Evolutionary conservation across 805 yeast species (phyloP).

Genomic region (Candida hungchunana): DNA sequence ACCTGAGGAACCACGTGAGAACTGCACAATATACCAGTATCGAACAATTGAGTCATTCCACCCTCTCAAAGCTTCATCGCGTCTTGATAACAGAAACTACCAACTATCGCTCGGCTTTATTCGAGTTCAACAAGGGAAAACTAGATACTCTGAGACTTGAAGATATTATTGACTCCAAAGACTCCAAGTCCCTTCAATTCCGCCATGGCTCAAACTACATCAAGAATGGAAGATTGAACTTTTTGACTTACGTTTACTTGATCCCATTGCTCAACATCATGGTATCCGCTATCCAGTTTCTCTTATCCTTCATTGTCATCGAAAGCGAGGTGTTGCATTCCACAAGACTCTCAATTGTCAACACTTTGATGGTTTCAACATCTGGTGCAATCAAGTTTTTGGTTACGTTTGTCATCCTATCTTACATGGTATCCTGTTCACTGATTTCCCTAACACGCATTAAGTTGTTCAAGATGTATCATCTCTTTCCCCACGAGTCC

Average conservation of each 20-base stretch:
- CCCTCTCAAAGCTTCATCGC: conserved; percentile 47
- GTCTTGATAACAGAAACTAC: conserved; percentile 49
- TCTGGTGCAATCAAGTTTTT: conserved; percentile 32
- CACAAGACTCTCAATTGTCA: conserved; percentile 58
- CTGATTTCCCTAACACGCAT: conserved; percentile 62
- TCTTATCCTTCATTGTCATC: conserved; percentile 50
- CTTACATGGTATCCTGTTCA: conserved; percentile 68
- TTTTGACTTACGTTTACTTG: conserved; percentile 36
- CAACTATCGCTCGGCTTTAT: conserved; percentile 48
- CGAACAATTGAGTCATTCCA: conserved; percentile 31
- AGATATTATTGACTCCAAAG: conserved; percentile 48
- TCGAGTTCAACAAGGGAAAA: conserved; percentile 52
- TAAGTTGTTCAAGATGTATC: conserved; percentile 71
- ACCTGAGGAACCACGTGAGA: conserved; percentile 23
- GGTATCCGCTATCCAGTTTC: conserved; percentile 38
- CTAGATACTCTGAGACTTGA: conserved; percentile 48
- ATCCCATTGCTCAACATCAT: conserved; percentile 44
- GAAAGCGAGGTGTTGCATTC: conserved; percentile 76
- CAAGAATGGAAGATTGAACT: conserved; percentile 40
- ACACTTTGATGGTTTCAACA: conserved; percentile 37
- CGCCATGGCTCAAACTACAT: conserved; percentile 26
- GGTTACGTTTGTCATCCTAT: conserved; percentile 39
- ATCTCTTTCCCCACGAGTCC: conserved; percentile 63
- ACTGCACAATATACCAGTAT: conserved; percentile 22
- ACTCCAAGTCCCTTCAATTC: conserved; percentile 28